Evolutionary conservation across 352 stramenopile genomes (phyloP), one percentile per base, ranked within the genome.

Genomic region (Phytophthora fragariaefolia): DNA sequence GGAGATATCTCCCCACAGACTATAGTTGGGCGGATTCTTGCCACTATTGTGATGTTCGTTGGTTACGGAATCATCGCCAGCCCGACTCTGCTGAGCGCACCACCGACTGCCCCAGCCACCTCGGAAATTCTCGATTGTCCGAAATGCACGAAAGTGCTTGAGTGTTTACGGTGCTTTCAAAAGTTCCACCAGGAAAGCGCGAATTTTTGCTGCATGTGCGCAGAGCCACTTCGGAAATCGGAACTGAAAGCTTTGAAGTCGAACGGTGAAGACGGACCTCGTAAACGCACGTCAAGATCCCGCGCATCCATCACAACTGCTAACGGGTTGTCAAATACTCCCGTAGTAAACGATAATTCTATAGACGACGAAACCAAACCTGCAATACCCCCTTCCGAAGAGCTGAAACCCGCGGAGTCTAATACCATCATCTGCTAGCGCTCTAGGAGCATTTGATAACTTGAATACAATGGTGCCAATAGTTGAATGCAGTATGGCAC

Each of bases 41-140:
- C 85, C 23, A 93, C 84, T 0, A 34, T 92, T 9, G 86, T 94
- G 47, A 94, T 94, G 86, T 92, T 94, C 73, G 69, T 82, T 15
- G 85, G 85, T 55, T 94, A 94, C 67, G 86, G 86, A n/a, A 81
- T 95, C 56, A 93, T 93, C 40, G 86, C 86, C 15, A 93, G 86
- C 55, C 87, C 87, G 57, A 71, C 91, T 5, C 64, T 94, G 38
- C 71, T 94, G 18, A 74, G 54, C 15, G 61, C 66, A 18, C 60
- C 66, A 13, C 54, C 66, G 17, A 45, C 61, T 0, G 47, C 66
- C 22, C 54, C 66, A 50, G 18, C 47, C 22, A 71, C 52, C 10
- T 71, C 66, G 26, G 66, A 74, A 24, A 32, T 52, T 27, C 22
- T 63, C 3, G 66, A 74, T 22, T 63, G 42, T 23, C 66, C 61